Evolutionary conservation across 257 asterid species (phyloP), one percentile per base, ranked within the genome.

Genomic region (Solanum tarapatanum): DNA sequence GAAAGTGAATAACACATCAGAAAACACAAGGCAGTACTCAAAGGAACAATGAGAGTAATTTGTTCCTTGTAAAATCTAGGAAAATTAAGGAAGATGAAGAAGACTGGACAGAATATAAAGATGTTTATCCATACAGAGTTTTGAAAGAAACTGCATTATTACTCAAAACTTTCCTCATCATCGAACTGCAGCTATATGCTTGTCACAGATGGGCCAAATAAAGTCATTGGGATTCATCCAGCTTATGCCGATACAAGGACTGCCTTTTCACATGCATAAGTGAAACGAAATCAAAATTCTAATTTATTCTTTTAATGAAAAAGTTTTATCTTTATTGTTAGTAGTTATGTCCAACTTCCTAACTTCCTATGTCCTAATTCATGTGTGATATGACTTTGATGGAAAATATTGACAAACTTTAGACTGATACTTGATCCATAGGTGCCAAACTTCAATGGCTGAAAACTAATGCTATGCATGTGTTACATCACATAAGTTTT

Each of bases 201-300:
- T 36, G 79, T 85, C 88, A 87, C 75, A 79, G 91, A 89, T 39
- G 88, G 84, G 43, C 88, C 88, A 43, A 86, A 82, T 69, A 84
- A 84, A 90, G 80, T 83, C 26, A 32, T 73, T 64, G 90, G 66
- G 90, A 48, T 77, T 87, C 89, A 86, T 85, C 90, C 72, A 89
- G 60, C 86, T 88, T 88, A 45, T 66, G 82, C 72, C 51, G 88
- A 82, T 86, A 86, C 48, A 88, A 76, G 45, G 90, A 84, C 82
- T 51, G 90, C 30, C 82, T 74, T 74, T 74, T 74, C 48, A 74
- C 48, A 73, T 35, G 82, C 82, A 74, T 35, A 35, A 36, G 51
- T 36, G 51, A 74, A 74, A 74, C 45, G 19, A 35, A 35, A 74
- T 74, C 51, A 74, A 36, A 74, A 36, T 74, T 74, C 82, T 35